Evolutionary conservation across 495 filamentous ascomycete genomes (phyloP), one percentile per base, ranked within the genome.

Genomic region (Xylaria venustula): DNA sequence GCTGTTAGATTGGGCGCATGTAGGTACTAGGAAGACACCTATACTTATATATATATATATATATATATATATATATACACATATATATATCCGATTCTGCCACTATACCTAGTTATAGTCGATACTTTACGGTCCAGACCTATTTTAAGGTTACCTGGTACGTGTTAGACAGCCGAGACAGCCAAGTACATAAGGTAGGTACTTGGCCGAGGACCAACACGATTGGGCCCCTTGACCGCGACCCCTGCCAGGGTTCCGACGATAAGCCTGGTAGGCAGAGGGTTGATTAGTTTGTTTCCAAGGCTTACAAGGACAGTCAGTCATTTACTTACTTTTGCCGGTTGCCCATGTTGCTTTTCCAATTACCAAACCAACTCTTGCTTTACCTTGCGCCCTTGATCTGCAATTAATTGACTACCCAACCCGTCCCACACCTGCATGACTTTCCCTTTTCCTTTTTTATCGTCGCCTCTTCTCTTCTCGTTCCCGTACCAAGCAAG

Each of bases 331-430:
- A 34, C 36, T 47, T 62, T 49, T 56, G 50, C 51, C 50, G 52
- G 51, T 50, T 62, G 44, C 51, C 54, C 44, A 53, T 45, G 57
- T 34, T 45, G 19, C 53, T 55, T 52, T 60, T 60, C 30, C 47
- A 60, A 60, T 60, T 60, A 52, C 57, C 57, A 60, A 60, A 5
- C 30, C 30, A 34, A 34, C 30, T 11, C 30, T 34, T 34, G 30
- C 5, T 34, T 11, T 34, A 34, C 30, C 30, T 34, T n/a, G 11
- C 11, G 37, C 47, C 47, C 57, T 60, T 45, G 47, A 60, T 45
- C 36, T 52, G 57, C 57, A 60, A 32, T 60, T 52, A 45, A 60
- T 60, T 49, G 47, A 52, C 57, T 60, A 45, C 57, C 57, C 47
- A 60, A 52, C 57, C 47, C 57, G 57, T 60, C 57, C 57, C 57